These are phyloP conservation scores for Candida anglica DNA, from an alignment of 805 yeast species.

Conservation along the genomic window DNA sequence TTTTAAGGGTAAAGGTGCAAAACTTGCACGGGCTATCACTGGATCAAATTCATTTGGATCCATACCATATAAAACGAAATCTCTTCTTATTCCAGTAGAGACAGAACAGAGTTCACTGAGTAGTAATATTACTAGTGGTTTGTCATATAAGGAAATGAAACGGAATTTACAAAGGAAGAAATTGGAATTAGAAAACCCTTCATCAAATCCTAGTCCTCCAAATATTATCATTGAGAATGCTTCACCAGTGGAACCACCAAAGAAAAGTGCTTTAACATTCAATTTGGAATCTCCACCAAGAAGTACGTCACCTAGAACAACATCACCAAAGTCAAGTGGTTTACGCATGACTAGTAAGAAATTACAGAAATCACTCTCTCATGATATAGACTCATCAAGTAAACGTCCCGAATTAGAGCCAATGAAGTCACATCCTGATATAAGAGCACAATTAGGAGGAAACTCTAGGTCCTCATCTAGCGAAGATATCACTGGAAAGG, in stretches of 20 bases:
- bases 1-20: conserved; percentile 37
- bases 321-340: background rate
- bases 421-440: conserved; percentile 36
- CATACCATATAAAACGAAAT: conserved; percentile 39
- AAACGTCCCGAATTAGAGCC: conserved; percentile 29
- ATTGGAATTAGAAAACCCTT: background rate
- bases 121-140: conserved; percentile 10
- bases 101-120: conserved; percentile 5
- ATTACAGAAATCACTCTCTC: conserved; percentile 33
- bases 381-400: conserved; percentile 22
- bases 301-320: background rate
- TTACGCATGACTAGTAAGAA: conserved; percentile 7
- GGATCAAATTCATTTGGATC: conserved; percentile 39
- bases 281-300: conserved; percentile 15
- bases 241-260: conserved; percentile 15
- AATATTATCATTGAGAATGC: conserved; percentile 6
- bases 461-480: background rate
- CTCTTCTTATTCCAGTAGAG: conserved; percentile 32
- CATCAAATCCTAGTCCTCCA: conserved; percentile 3
- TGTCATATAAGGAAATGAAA: conserved; percentile 33
- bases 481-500: conserved; percentile 12
- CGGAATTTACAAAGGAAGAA: conserved; percentile 8
- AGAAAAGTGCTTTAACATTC: conserved; percentile 27
- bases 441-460: conserved; percentile 5
- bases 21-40: conserved; percentile 37